phyloP scores from a whole-genome alignment of 2,329 filamentous ascomycete species.

The Verticillium longisporum region DNA sequence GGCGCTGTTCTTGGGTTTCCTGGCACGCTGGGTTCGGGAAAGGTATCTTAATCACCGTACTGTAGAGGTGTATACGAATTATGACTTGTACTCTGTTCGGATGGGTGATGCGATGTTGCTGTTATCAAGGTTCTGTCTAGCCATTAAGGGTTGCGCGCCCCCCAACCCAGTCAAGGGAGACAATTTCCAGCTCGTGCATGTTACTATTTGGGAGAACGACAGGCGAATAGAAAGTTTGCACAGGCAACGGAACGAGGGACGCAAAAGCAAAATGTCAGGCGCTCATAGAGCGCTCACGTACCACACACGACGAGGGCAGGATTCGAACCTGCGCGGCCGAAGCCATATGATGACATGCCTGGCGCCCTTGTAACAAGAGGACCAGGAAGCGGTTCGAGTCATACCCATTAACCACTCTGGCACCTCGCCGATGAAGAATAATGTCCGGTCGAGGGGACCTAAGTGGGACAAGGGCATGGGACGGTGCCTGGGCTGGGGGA shows the following conservation, averaged over 20 bases:
- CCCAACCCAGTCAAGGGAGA: too few species aligned
- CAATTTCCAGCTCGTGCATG: too few species aligned
- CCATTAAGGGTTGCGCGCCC: too few species aligned
- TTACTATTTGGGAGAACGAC: too few species aligned
- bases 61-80: too few species aligned
- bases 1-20: not conserved
- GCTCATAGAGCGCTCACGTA: not conserved
- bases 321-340: slow-evolving; percentile 10
- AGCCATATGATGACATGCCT: slow-evolving; percentile 4
- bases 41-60: too few species aligned
- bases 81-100: too few species aligned
- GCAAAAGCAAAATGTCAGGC: not conserved
- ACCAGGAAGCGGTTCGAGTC: slow-evolving; percentile 3
- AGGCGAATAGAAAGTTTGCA: not conserved
- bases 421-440: slow-evolving; percentile 5
- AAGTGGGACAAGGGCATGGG: not conserved
- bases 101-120: too few species aligned
- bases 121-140: too few species aligned
- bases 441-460: not conserved
- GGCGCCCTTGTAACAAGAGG: not conserved
- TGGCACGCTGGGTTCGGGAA: not conserved
- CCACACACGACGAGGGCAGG: slow-evolving; percentile 4
- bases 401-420: slow-evolving; percentile 8
- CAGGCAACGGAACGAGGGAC: not conserved
- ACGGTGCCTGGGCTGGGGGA: not conserved